Evolutionary conservation across 352 stramenopile genomes (phyloP).

Genomic region (Aphanomyces astaci): DNA sequence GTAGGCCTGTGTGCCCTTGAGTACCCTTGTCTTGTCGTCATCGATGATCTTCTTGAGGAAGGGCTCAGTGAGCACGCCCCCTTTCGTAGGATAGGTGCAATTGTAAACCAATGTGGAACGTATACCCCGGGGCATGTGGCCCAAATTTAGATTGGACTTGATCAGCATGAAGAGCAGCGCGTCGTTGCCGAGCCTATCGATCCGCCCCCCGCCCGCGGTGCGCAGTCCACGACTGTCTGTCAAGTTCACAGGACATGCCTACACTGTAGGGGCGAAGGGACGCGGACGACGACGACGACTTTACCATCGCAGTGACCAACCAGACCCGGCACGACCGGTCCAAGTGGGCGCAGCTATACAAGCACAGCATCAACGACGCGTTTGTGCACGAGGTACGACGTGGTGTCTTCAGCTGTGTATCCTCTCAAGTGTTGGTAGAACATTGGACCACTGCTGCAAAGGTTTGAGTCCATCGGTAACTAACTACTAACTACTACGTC

Average conservation of each 20-base stretch:
- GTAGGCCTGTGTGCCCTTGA: no score
- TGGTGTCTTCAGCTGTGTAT: background rate
- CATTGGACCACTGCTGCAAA: background rate
- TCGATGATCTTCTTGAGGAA: no score
- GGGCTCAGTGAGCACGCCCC: no score
- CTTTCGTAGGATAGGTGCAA: no score
- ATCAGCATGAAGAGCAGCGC: background rate
- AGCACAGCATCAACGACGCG: background rate
- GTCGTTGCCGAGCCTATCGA: background rate
- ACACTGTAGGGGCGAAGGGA: background rate
- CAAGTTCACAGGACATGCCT: background rate
- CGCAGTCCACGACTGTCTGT: background rate
- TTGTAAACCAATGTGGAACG: no score
- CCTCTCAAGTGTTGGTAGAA: background rate
- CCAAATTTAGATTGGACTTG: background rate
- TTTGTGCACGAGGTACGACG: conserved; percentile 6
- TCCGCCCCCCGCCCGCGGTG: background rate
- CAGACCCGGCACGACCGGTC: background rate
- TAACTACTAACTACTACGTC: background rate
- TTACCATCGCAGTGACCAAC: conserved; percentile 9
- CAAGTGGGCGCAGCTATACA: conserved; percentile 12
- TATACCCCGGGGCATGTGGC: background rate
- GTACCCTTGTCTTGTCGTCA: no score
- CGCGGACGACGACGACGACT: conserved; percentile 3
- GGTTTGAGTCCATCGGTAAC: conserved; percentile 11